A percentile compares a stretch with the other conserved stretches of the same genome.
Evolutionary conservation across 2,329 filamentous ascomycete genomes (phyloP).

Genomic region (Acephala macrosclerotiorum): DNA sequence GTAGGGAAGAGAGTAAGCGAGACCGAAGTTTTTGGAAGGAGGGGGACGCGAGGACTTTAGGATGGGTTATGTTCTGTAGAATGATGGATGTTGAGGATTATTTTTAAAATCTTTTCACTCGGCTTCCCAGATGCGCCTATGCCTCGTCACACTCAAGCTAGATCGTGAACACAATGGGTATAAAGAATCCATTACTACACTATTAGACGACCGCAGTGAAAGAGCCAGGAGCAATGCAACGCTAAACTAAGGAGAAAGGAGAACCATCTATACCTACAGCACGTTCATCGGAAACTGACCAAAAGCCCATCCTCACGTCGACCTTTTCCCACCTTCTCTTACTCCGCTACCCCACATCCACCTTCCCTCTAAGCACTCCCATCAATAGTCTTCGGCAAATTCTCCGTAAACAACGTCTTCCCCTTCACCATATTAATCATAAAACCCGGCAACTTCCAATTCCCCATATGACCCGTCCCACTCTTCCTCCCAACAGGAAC

Average conservation of each 20-base stretch:
- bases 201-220: neutral
- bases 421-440: constrained; percentile 35
- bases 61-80: no score
- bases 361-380: constrained; percentile 25
- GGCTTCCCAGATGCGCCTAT: no score
- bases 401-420: constrained; percentile 40
- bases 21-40: no score
- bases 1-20: no score
- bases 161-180: neutral
- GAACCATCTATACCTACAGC: no score
- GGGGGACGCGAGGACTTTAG: no score
- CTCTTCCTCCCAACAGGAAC: constrained; percentile 51
- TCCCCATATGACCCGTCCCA: constrained; percentile 42
- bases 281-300: neutral
- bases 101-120: no score
- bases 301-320: neutral
- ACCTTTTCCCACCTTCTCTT: neutral
- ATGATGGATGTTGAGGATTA: no score
- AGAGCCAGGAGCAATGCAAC: neutral
- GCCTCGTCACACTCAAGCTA: neutral
- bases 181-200: neutral
- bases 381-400: constrained; percentile 30
- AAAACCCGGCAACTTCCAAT: constrained; percentile 38
- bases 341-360: neutral
- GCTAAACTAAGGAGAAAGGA: constrained; percentile 10